Conservation (phyloP, 1,284 basidiomycete genomes). For the Leccinum fuscescens region DNA sequence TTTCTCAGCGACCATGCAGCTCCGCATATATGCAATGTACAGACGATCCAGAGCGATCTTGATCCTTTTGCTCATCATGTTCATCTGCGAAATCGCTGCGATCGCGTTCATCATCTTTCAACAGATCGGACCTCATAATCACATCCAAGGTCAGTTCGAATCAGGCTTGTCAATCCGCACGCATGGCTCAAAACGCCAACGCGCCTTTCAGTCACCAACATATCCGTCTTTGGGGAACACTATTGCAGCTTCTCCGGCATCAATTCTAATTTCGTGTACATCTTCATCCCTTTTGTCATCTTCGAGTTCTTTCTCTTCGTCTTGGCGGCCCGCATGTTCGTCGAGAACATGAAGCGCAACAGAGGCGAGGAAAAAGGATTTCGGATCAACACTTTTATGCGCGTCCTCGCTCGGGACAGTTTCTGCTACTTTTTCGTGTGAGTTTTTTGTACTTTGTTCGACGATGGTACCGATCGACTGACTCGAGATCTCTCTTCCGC, state of each 20-base stretch:
- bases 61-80: constrained; percentile 17
- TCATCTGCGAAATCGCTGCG: constrained; percentile 27
- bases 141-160: constrained; percentile 20
- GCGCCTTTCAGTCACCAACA: not conserved
- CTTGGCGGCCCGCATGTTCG: constrained; percentile 21
- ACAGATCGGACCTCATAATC: constrained; percentile 26
- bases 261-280: constrained; percentile 23
- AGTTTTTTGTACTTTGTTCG: not conserved
- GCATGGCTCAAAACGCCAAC: not conserved
- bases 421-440: constrained; percentile 34
- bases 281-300: constrained; percentile 32
- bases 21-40: constrained; percentile 35
- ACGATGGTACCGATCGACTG: not conserved
- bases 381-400: constrained; percentile 23
- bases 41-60: constrained; percentile 22
- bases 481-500: not conserved
- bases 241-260: constrained; percentile 27
- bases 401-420: constrained; percentile 30
- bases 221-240: not conserved
- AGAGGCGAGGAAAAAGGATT: constrained; percentile 1
- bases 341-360: constrained; percentile 9
- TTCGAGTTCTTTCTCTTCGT: constrained; percentile 29
- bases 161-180: not conserved
- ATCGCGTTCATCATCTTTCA: constrained; percentile 28
- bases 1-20: constrained; percentile 30